phyloP scores from a whole-genome alignment of 2,329 filamentous ascomycete genomes.

The Penicillium polonicum region DNA sequence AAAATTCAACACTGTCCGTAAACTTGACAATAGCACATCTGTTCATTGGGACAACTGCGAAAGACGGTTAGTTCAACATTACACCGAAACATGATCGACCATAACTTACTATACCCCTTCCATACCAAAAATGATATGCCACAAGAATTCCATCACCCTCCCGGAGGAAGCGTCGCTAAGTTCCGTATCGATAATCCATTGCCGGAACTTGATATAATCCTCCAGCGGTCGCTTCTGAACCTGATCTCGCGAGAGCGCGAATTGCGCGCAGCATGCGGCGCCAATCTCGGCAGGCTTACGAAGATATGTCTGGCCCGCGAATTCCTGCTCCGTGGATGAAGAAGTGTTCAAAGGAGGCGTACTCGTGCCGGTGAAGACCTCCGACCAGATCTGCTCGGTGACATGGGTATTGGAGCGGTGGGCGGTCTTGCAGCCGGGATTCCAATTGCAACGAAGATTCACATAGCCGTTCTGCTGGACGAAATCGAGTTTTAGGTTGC shows the following conservation, averaged over 20 bases:
- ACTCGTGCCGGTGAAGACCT: slow-evolving; percentile 42
- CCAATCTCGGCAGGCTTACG: slow-evolving; percentile 53
- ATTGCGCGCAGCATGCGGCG: slow-evolving; percentile 65
- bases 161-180: slow-evolving; percentile 57
- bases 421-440: slow-evolving; percentile 51
- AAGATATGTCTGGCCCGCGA: slow-evolving; percentile 26
- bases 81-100: neutral
- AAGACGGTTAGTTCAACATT: slow-evolving; percentile 12
- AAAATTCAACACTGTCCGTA: slow-evolving; percentile 34
- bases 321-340: slow-evolving; percentile 7
- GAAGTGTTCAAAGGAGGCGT: slow-evolving; percentile 35
- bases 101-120: slow-evolving; percentile 41
- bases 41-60: slow-evolving; percentile 34
- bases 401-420: slow-evolving; percentile 39
- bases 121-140: slow-evolving; percentile 58
- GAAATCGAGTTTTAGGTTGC: slow-evolving; percentile 50
- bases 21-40: slow-evolving; percentile 39
- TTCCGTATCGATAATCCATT: slow-evolving; percentile 60
- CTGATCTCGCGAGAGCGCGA: slow-evolving; percentile 58
- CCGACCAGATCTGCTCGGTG: slow-evolving; percentile 38
- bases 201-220: slow-evolving; percentile 57
- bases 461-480: slow-evolving; percentile 58
- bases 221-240: slow-evolving; percentile 50
- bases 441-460: slow-evolving; percentile 61
- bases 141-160: slow-evolving; percentile 63